Evolutionary conservation across 306 rosid species (phyloP), one percentile per base, ranked within the genome.

Genomic region (Inga oerstediana): DNA sequence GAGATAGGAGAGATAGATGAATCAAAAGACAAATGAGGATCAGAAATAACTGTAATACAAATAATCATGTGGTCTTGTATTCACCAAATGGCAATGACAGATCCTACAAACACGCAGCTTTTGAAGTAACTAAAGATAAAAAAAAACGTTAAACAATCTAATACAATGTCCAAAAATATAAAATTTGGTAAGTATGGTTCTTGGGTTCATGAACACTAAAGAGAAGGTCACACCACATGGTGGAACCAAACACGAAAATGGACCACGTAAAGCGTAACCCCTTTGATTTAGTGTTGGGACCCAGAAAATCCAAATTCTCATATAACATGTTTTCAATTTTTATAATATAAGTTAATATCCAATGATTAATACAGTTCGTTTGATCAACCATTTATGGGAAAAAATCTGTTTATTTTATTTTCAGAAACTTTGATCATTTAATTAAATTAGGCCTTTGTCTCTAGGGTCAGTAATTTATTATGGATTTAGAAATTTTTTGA

Each of bases 11-110:
- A 24, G 68, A 5, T 24, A 24, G 68, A 5, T 24, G 20, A 68
- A 72, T 15, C 35, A 66, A 27, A 22, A 76, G 41, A 43, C 8
- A 65, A 72, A 37, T 15, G 44, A 54, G 49, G 34, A 75, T 5
- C n/a, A 35, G 79, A 75, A 35, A 41, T 41, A 71, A 46, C 17
- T 24, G 13, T 72, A 45, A 24, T 0, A 10, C 17, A 20, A 72
- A 72, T 72, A 13, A 71, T 71, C 22, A 27, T 46, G 59, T 72
- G 59, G 76, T 72, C 3, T 72, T 13, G 41, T 72, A 46, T 72
- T 32, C 41, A 24, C 76, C 76, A 46, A 72, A 72, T 72, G 76
- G 59, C 39, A 72, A 46, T 10, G 54, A 24, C n/a, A 45, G 59
- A 72, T 72, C 76, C 76, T 45, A 45, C 11, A 72, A 72, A 44